Base-by-base conservation (phyloP, 1,139 yeast species). In the Suhomyces terraborum region DNA sequence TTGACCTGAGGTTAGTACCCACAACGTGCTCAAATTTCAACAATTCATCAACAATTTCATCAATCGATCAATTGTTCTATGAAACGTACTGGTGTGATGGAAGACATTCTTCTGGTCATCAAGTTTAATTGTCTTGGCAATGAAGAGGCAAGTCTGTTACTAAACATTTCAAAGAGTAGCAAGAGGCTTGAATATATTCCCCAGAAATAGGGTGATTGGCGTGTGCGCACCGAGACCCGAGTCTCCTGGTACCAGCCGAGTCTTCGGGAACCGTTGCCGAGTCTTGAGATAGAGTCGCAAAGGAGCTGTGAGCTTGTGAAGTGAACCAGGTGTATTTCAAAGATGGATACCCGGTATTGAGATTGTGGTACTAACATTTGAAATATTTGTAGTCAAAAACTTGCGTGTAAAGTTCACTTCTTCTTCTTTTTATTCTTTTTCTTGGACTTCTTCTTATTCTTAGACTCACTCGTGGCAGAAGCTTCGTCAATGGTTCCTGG, bases 1-100 rank as follows among this genome's bases (percentile, higher is more conserved):
- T 74, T 73, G 43, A 81, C 79, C 82, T 78, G 18, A 18, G 12
- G 68, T 67, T 66, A 66, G 69, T 61, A 55, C 4, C 30, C n/a
- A 17, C 20, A 27, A 8, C 19, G 20, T 16, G n/a, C n/a, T n/a
- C n/a, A n/a, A n/a, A n/a, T n/a, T n/a, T n/a, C n/a, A n/a, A n/a
- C n/a, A n/a, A n/a, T n/a, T n/a, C n/a, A n/a, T n/a, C n/a, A n/a
- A n/a, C n/a, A n/a, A n/a, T n/a, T n/a, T n/a, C n/a, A n/a, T n/a
- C n/a, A n/a, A 27, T 10, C 6, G 18, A 12, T 13, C 13, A 23
- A 25, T 18, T 14, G 12, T 19, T 8, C 29, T 16, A 35, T 16
- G 14, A 25, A 13, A 53, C 57, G 8, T 52, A 53, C 57, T 38
- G 57, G 55, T 35, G 52, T 51, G 38, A 52, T 50, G 24, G 57